Conservation (phyloP, 2,329 filamentous ascomycete species). For the Sclerotinia trifoliorum region DNA sequence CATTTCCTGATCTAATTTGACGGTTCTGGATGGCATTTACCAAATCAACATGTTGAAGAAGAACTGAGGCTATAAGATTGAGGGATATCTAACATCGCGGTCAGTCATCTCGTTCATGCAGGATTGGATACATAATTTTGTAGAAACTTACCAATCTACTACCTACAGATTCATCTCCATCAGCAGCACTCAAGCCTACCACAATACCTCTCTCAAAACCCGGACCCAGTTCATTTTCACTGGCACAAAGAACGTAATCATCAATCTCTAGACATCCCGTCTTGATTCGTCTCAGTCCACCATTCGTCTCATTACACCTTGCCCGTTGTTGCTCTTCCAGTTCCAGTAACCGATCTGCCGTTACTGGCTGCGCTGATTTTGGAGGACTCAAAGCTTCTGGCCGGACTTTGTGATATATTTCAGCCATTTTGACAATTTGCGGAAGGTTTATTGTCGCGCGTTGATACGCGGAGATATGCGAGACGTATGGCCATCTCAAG, state of each 20-base stretch:
- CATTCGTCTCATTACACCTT: conserved; percentile 25
- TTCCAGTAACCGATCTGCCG: conserved; percentile 33
- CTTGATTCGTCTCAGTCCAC: conserved; percentile 23
- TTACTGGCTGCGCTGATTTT: conserved; percentile 30
- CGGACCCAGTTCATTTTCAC: conserved; percentile 22
- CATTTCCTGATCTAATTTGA: background rate
- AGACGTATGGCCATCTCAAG: background rate
- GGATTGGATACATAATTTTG: background rate
- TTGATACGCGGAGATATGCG: conserved; percentile 1
- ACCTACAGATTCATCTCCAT: conserved; percentile 32
- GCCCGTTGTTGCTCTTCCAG: conserved; percentile 31
- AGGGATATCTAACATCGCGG: conserved; percentile 32
- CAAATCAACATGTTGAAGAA: conserved; percentile 18
- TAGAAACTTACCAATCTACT: conserved; percentile 35
- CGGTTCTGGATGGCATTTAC: background rate
- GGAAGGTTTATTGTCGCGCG: too few relatives aligned
- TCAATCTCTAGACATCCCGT: conserved; percentile 32
- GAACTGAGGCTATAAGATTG: conserved; percentile 32
- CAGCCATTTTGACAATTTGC: conserved; percentile 25
- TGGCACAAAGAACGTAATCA: conserved; percentile 31
- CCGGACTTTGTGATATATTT: conserved; percentile 23
- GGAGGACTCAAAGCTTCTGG: conserved; percentile 32
- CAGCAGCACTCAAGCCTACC: conserved; percentile 36
- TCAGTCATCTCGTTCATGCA: conserved; percentile 4
- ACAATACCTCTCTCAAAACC: conserved; percentile 33